Base-by-base conservation (phyloP, 345 rosid species). In the Salix purpurea region DNA sequence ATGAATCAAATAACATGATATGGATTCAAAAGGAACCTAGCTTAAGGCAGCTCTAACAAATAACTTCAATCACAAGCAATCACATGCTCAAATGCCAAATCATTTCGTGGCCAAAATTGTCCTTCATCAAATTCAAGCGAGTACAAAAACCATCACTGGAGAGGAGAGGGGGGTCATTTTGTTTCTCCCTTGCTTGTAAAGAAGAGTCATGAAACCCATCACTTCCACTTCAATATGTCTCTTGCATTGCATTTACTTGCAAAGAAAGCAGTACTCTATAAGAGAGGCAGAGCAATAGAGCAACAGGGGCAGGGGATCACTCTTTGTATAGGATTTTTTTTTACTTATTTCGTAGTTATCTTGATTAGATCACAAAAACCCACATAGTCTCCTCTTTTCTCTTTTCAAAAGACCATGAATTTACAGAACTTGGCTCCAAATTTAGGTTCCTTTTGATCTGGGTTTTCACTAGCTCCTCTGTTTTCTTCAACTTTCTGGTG, bases 381-480 rank as follows among this genome's bases (percentile, higher is more conserved):
- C 34, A 64, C 14, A 24, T 28, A 58, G 80, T 71, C 56, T 74
- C 60, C 46, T 76, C 28, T 76, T 71, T 75, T 62, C 24, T 78
- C 73, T 21, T 69, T 67, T 73, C 39, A 24, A 78, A 34, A 4
- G 32, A 61, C 68, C 26, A 60, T 36, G 72, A 12, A 50, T 32
- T 30, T 8, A 37, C 69, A 30, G 56, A 46, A 24, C 71, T 39
- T 16, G 7, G 5, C 28, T 44, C 16, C 16, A 4, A 15, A 74
- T 23, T 10, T 66, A 44, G 68, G 44, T 69, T 77, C 56, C 74
- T 83, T 74, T 62, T 66, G 26, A 16, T 73, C 73, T 78, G 76
- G 72, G 79, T 77, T 56, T 77, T 74, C 69, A 11, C 62, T 70
- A 39, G 65, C 37, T 78, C 73, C 85, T 77, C 73, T 81, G 81